These are phyloP conservation scores for Calonectria crousiana DNA, from an alignment of 2,329 filamentous ascomycete genomes.

Conservation along the genomic window DNA sequence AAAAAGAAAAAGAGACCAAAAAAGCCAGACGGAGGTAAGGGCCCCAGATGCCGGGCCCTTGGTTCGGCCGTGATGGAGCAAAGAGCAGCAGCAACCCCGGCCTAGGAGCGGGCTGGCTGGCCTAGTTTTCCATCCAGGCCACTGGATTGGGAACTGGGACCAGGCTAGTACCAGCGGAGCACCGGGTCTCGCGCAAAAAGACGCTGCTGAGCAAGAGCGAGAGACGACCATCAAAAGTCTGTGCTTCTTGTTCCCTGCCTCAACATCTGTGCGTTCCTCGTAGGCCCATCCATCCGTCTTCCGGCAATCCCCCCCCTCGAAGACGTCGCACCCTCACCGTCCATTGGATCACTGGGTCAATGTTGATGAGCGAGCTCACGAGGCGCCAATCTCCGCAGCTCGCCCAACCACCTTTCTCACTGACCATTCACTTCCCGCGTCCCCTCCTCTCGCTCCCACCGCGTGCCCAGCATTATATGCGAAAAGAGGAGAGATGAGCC, in stretches of 20 bases:
- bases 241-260: conserved; percentile 5
- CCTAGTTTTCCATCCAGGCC: conserved; percentile 1
- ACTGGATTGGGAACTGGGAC: conserved; percentile 10
- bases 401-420: not conserved
- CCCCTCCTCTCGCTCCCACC: not conserved
- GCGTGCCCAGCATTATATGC: not conserved
- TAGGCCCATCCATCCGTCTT: not conserved
- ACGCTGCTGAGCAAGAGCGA: not conserved
- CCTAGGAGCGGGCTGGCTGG: conserved; percentile 1
- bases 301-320: not conserved
- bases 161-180: not conserved
- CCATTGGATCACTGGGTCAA: not conserved
- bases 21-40: not conserved
- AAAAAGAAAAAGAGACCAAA: not conserved
- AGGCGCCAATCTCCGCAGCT: not conserved
- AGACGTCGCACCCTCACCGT: not conserved
- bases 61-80: conserved; percentile 9
- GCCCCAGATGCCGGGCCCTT: conserved; percentile 15
- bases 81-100: not conserved
- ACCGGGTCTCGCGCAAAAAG: not conserved
- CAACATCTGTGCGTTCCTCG: not conserved
- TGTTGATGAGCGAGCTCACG: not conserved
- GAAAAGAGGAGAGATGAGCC: conserved; percentile 2
- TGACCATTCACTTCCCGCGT: not conserved
- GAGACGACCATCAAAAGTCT: conserved; percentile 1